Evolutionary conservation across 176 grass and related monocot species (phyloP).

Genomic region (Musa acuminata): DNA sequence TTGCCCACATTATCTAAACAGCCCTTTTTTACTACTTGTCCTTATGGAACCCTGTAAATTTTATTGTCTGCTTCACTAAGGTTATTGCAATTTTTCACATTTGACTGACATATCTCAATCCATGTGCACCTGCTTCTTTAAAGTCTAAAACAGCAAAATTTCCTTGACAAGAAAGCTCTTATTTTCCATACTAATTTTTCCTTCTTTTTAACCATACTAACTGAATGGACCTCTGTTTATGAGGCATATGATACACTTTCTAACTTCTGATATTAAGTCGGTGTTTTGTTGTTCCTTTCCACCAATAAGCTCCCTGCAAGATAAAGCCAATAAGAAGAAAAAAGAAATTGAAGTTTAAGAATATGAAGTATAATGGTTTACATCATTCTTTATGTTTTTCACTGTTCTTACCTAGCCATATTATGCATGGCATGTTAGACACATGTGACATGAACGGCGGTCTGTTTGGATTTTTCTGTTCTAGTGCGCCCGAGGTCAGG

Average conservation of each 20-base stretch:
- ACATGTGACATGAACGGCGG: neutral
- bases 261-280: neutral
- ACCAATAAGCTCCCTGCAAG: neutral
- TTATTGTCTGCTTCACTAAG: no score
- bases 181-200: neutral
- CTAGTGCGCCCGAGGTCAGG: slow-evolving; percentile 70
- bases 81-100: no score
- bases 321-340: neutral
- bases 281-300: neutral
- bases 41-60: no score
- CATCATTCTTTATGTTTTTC: neutral
- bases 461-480: slow-evolving; percentile 14
- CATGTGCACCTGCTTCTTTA: no score
- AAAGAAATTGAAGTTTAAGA: neutral
- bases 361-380: neutral
- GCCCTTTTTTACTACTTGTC: no score
- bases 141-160: no score
- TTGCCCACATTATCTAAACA: no score
- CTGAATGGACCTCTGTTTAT: no score
- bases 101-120: no score
- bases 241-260: neutral
- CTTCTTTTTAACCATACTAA: neutral
- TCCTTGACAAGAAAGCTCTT: neutral
- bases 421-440: neutral
- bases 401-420: neutral